Evolutionary conservation across 257 asterid genomes (phyloP), one percentile per base, ranked within the genome.

Genomic region (Prunella vulgaris): DNA sequence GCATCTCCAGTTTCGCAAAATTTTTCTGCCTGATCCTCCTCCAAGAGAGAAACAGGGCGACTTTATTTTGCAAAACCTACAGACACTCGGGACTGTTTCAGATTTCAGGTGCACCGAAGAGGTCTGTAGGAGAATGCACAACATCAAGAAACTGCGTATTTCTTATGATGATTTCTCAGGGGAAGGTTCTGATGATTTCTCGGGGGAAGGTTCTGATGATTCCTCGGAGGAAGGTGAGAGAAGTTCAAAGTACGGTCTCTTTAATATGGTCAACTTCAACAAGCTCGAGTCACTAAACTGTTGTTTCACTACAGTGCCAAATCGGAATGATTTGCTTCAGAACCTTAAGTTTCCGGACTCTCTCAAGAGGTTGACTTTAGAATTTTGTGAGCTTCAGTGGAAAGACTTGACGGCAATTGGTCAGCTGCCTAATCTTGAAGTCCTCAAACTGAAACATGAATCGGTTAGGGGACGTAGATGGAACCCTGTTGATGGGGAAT

Each of bases 101-200:
- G n/a, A 58, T 28, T 40, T 69, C 30, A 42, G 10, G 14, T 59
- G 33, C 5, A 59, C 14, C 21, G 40, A 68, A 7, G 73, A 53
- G 27, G 64, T 68, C 17, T 49, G 32, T 5, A 53, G 21, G 65
- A 68, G 54, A 68, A 70, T 70, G 30, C 60, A 33, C 4, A 59
- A 44, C 63, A 15, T 74, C 2, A 59, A 17, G 61, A 66, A 66
- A 66, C 42, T 66, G 6, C 46, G 22, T 9, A 5, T 49, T 4
- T 17, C 12, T 15, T 66, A 48, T 48, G 71, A 51, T 9, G 30
- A 27, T 15, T 27, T 10, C 20, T 49, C 30, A 0, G 44, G 5
- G 10, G 30, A 12, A 14, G 37, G 53, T 18, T 44, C 18, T 25
- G 70, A 48, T 7, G 27, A 24, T 14, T 24, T 7, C 17, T 48